Evolutionary conservation across 2,329 filamentous ascomycete genomes (phyloP).

Genomic region (Colletotrichum graminicola): DNA sequence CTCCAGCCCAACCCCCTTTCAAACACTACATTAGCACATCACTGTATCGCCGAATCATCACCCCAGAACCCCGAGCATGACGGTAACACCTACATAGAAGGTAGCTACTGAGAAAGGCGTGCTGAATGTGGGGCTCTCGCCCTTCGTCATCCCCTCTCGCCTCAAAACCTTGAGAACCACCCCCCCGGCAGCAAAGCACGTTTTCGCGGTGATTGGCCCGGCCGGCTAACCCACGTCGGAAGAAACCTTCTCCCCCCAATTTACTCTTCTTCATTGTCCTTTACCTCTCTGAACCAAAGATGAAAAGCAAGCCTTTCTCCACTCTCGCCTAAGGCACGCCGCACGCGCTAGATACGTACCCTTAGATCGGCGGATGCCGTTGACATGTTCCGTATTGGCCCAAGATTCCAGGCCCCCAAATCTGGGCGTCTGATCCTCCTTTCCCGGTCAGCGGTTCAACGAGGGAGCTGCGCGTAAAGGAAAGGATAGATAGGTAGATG

Average conservation of each 20-base stretch:
- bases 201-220: conserved; percentile 32
- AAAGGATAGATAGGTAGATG: not conserved
- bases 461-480: not conserved
- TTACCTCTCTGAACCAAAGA: conserved; percentile 41
- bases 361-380: conserved; percentile 34
- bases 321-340: conserved; percentile 32
- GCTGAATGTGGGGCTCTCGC: conserved; percentile 25
- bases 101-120: conserved; percentile 22
- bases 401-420: conserved; percentile 30
- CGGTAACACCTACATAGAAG: conserved; percentile 17
- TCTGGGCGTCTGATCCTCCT: conserved; percentile 18
- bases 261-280: conserved; percentile 30
- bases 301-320: conserved; percentile 35
- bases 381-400: conserved; percentile 34
- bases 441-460: not conserved
- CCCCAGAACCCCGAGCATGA: not conserved
- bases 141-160: conserved; percentile 31
- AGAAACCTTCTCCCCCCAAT: conserved; percentile 37
- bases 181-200: conserved; percentile 26
- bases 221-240: conserved; percentile 32
- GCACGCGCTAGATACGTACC: conserved; percentile 25
- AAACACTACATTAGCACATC: not conserved
- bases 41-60: conserved; percentile 9
- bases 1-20: conserved; percentile 3
- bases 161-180: conserved; percentile 11